A percentile compares a stretch with the other conserved stretches of the same genome.
Conservation (phyloP, 1,284 basidiomycete genomes). For the Phlebopus sp. region DNA sequence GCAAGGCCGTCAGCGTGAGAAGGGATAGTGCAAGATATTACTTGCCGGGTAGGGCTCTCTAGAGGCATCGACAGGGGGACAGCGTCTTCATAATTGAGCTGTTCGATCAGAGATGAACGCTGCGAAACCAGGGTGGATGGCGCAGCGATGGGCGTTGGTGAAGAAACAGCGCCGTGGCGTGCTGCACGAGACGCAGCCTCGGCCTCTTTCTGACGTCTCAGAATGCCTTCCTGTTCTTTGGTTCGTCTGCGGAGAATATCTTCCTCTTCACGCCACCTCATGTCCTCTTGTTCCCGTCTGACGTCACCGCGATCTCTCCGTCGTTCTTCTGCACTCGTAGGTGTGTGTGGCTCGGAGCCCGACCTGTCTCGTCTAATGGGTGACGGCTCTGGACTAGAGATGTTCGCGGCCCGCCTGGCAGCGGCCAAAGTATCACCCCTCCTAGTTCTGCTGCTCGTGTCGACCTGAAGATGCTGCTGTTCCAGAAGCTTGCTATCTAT, state of each 20-base stretch:
- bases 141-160: slow-evolving; percentile 20
- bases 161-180: slow-evolving; percentile 18
- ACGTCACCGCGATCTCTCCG: slow-evolving; percentile 28
- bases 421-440: slow-evolving; percentile 25
- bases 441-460: slow-evolving; percentile 18
- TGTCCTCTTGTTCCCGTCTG: slow-evolving; percentile 23
- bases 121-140: slow-evolving; percentile 21
- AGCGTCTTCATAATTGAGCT: slow-evolving; percentile 21
- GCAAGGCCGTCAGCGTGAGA: slow-evolving; percentile 17
- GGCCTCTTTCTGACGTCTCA: slow-evolving; percentile 46
- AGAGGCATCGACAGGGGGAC: slow-evolving; percentile 39
- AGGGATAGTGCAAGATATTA: slow-evolving; percentile 30
- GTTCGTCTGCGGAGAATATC: slow-evolving; percentile 28
- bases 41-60: slow-evolving; percentile 43
- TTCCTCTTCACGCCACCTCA: slow-evolving; percentile 33
- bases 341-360: slow-evolving; percentile 26
- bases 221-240: slow-evolving; percentile 46
- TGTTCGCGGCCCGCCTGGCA: slow-evolving; percentile 25
- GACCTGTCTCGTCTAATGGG: slow-evolving; percentile 25
- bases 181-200: slow-evolving; percentile 28
- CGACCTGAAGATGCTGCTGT: slow-evolving; percentile 24
- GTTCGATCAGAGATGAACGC: slow-evolving; percentile 22
- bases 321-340: slow-evolving; percentile 26
- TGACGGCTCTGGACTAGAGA: slow-evolving; percentile 21
- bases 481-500: slow-evolving; percentile 21